Percentiles rank a stretch among this genome's conserved stretches.
phyloP scores from a whole-genome alignment of 2,329 filamentous ascomycete genomes.

The Phyllosticta paracitricarpa region DNA sequence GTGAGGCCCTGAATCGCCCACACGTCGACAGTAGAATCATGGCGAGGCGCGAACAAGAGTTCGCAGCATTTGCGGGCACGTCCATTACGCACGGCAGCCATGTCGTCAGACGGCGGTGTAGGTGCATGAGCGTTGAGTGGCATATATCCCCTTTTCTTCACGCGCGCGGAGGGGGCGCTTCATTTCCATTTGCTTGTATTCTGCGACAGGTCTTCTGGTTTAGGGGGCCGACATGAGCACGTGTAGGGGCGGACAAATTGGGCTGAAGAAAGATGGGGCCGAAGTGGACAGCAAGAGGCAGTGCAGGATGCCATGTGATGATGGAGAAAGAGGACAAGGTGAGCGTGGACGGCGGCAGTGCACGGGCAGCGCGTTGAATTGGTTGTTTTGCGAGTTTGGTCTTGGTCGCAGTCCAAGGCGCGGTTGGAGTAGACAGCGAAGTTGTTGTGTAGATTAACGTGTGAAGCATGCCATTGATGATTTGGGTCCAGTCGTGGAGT shows the following conservation, averaged over 20 bases:
- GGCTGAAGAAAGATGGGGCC: background rate
- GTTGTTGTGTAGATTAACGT: constrained; percentile 6
- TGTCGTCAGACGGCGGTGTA: background rate
- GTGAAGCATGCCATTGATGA: background rate
- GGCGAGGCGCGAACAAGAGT: background rate
- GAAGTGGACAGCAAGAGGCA: background rate
- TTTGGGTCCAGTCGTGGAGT: too few relatives aligned
- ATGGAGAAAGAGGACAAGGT: background rate
- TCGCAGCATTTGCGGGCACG: background rate
- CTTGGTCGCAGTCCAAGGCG: background rate
- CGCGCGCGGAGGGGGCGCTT: background rate
- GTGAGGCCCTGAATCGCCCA: constrained; percentile 10
- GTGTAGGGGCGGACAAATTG: background rate
- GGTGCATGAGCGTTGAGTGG: constrained; percentile 9
- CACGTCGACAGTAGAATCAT: background rate
- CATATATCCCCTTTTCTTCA: constrained; percentile 8
- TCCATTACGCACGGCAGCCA: background rate
- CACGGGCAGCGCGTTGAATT: background rate
- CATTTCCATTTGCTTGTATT: background rate
- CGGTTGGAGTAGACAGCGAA: background rate
- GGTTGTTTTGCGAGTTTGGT: background rate
- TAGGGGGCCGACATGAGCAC: background rate
- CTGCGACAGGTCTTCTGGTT: constrained; percentile 3
- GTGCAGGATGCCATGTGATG: background rate
- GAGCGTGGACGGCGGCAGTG: background rate